Evolutionary conservation across 805 yeast genomes (phyloP), one percentile per base, ranked within the genome.

Genomic region (Isabelozyma heimii): DNA sequence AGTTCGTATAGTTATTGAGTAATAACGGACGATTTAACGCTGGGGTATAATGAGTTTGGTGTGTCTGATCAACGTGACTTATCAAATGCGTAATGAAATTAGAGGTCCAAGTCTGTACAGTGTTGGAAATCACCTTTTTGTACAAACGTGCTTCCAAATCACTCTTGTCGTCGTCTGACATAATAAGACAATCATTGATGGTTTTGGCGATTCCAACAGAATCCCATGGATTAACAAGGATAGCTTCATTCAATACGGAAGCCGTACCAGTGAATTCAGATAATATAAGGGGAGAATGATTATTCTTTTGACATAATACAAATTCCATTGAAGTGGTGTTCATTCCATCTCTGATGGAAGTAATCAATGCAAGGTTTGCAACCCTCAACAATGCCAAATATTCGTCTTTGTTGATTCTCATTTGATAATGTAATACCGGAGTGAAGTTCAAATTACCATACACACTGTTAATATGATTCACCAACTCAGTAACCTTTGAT

Each of bases 181-280:
- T 76, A 17, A 65, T 57, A 16, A 94, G 76, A 44, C 91, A 80
- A 45, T 81, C 82, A 63, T 91, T 76, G 48, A 95, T 87, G 6
- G 91, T 80, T 58, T 83, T 87, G 1, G 99, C 92, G 37, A 92
- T 92, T 1, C 96, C 96, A 24, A 89, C 92, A 0, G 95, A 79
- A 69, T 94, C 98, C 97, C 97, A 94, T 7, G 99, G 99, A 58
- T 94, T 94, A 35, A 94, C 94, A 54, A 87, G 81, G 45, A 89
- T 77, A 0, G 97, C 89, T 52, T 85, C 89, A 47, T 75, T 77
- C 47, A 87, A 66, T 2, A 86, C 86, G 2, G 87, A 72, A 0
- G 90, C 82, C 3, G 95, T 84, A 42, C 99, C 99, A 48, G 96
- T 87, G 63, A 94, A 94, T 70, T 94, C 99, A 17, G 97, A 88